These are phyloP conservation scores for Venturia nashicola DNA, from an alignment of 2,329 filamentous ascomycete genomes.

Conservation along the genomic window DNA sequence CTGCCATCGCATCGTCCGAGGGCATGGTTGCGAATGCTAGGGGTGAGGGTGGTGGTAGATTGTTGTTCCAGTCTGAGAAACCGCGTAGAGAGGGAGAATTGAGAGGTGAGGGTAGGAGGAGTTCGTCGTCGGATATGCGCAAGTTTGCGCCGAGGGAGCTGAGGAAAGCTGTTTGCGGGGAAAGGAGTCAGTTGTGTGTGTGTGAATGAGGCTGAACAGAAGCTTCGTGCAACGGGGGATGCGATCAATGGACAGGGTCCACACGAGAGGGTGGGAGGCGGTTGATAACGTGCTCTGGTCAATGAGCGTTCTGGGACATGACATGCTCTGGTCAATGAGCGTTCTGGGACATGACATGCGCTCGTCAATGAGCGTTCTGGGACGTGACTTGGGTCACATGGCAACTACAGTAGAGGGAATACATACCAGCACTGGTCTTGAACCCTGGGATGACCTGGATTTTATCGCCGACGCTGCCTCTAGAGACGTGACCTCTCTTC, in stretches of 20 bases:
- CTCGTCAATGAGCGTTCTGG: background rate
- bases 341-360: background rate
- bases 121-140: conserved; percentile 42
- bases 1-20: conserved; percentile 15
- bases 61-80: conserved; percentile 18
- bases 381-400: background rate
- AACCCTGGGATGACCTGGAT: conserved; percentile 10
- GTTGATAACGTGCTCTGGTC: background rate
- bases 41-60: conserved; percentile 24
- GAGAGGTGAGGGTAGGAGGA: conserved; percentile 12
- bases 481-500: conserved; percentile 5
- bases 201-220: background rate
- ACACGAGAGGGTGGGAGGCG: background rate
- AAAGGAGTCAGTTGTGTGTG: background rate
- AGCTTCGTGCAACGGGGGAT: background rate
- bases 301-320: background rate
- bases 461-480: conserved; percentile 9
- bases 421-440: conserved; percentile 10
- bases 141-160: conserved; percentile 72
- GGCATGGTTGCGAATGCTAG: conserved; percentile 23
- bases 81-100: conserved; percentile 7
- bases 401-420: background rate
- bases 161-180: conserved; percentile 54
- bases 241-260: background rate
- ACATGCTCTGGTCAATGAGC: background rate